Evolutionary conservation across 495 filamentous ascomycete species (phyloP), one percentile per base, ranked within the genome.

Genomic region (Penicillium lividum): DNA sequence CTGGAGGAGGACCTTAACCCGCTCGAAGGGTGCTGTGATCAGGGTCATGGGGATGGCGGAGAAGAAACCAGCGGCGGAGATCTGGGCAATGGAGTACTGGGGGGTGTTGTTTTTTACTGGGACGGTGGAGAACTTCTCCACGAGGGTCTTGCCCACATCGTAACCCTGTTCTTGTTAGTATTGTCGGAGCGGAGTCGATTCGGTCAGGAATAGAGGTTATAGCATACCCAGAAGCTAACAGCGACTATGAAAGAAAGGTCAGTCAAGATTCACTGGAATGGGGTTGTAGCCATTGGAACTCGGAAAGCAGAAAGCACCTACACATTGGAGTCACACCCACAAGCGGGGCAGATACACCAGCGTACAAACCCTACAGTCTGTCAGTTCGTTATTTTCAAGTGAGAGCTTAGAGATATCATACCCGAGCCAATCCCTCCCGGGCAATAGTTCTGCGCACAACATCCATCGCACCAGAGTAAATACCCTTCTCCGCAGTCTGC

Each of bases 301-400:
- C 10, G 25, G 3, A 18, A 30, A n/a, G 16, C 36, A 82, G 4
- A 18, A 30, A n/a, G 16, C 36, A 82, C 91, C 79, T 86, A 97
- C 93, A 98, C 95, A 98, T 98, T 31, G 94, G 94, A 58, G 94
- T 98, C 18, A 98, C 94, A 42, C 95, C 94, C 10, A 96, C 87
- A 60, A 98, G 77, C 42, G 94, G 95, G 64, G 95, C 94, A 54
- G 87, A 91, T 31, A 98, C 94, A 75, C 94, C 94, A n/a, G 94
- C 94, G 77, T 98, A 98, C 56, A 98, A 73, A 9, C 94, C 94
- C 83, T 87, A 57, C 29, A 38, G 57, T 11, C 51, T 50, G 44
- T 31, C 30, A 25, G 16, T 16, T 27, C 22, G 55, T 34, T n/a
- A 16, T 2, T 5, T 7, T 40, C 28, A 4, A 13, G 27, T 22